Percentiles rank a stretch among this genome's conserved stretches.
Evolutionary conservation across 208 protist species (phyloP).

Genomic region (Leishmania mexicana): DNA sequence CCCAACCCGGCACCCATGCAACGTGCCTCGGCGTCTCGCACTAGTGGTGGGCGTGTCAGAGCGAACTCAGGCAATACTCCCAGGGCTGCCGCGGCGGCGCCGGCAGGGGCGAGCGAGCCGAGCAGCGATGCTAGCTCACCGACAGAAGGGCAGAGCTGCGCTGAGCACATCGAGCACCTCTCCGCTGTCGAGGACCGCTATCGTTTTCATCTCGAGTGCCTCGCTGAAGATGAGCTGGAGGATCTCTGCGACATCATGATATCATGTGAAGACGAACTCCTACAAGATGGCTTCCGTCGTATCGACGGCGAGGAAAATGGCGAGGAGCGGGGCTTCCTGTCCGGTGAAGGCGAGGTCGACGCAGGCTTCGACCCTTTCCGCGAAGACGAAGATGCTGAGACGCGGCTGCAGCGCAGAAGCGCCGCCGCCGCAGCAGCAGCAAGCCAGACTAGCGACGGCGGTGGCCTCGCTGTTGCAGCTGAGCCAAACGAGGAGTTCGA

Average conservation of each 20-base stretch:
- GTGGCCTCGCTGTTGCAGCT: conserved; percentile 24
- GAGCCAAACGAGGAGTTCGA: conserved; percentile 38
- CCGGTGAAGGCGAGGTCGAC: conserved; percentile 20
- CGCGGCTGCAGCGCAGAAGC: conserved; percentile 2
- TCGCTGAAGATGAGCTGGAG: conserved; percentile 35
- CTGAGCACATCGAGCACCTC: conserved; percentile 26
- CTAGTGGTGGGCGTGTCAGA: not conserved
- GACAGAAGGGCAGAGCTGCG: conserved; percentile 7
- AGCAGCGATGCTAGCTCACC: conserved; percentile 4
- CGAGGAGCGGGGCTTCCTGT: conserved; percentile 25
- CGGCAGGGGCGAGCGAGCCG: not conserved
- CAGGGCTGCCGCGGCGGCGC: not conserved
- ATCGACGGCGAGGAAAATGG: conserved; percentile 44
- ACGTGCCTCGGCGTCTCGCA: not conserved
- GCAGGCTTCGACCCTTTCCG: conserved; percentile 24
- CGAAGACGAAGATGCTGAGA: conserved; percentile 29
- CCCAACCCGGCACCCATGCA: not conserved
- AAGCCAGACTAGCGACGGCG: not conserved
- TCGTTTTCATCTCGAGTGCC: conserved; percentile 37
- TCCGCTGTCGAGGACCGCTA: conserved; percentile 24
- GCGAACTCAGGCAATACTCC: not conserved
- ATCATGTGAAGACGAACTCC: conserved; percentile 37
- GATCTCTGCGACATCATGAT: conserved; percentile 56
- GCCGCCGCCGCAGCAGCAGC: not conserved
- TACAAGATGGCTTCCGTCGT: conserved; percentile 42